Evolutionary conservation across 805 yeast genomes (phyloP).

Genomic region (Pachysolen tannophilus): DNA sequence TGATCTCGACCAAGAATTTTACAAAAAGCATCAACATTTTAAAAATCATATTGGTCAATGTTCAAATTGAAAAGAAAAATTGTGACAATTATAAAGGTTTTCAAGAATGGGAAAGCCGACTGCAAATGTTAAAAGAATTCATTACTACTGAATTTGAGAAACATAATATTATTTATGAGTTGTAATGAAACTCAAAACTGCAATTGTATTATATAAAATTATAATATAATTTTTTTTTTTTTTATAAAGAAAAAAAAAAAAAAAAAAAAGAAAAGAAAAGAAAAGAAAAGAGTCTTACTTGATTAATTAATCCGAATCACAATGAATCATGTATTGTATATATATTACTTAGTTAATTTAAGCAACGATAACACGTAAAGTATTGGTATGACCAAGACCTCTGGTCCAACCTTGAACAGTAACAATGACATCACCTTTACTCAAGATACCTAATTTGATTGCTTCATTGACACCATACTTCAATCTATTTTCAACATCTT

Average conservation of each 20-base stretch:
- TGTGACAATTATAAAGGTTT: constrained; percentile 1
- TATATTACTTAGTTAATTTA: no score
- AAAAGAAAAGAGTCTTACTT: no score
- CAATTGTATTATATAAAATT: neutral
- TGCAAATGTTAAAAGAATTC: neutral
- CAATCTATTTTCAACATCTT: constrained; percentile 92
- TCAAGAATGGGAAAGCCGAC: neutral
- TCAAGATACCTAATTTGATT: constrained; percentile 73
- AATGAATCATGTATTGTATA: no score
- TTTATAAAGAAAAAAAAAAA: neutral
- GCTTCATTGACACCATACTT: constrained; percentile 91
- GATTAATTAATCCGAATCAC: no score
- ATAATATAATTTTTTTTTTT: neutral
- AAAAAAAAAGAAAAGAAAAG: no score
- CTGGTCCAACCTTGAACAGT: constrained; percentile 98
- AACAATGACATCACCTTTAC: constrained; percentile 82
- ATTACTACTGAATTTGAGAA: constrained; percentile 1
- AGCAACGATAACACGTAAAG: constrained; percentile 85
- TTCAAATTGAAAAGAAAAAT: neutral
- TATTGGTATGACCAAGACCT: constrained; percentile 98
- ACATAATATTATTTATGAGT: neutral
- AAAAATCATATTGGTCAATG: neutral
- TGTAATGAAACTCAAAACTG: neutral
- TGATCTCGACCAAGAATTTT: neutral
- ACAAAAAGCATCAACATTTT: neutral